Evolutionary conservation across 2,329 filamentous ascomycete genomes (phyloP), one percentile per base, ranked within the genome.

Genomic region (Emydomyces testavorans): DNA sequence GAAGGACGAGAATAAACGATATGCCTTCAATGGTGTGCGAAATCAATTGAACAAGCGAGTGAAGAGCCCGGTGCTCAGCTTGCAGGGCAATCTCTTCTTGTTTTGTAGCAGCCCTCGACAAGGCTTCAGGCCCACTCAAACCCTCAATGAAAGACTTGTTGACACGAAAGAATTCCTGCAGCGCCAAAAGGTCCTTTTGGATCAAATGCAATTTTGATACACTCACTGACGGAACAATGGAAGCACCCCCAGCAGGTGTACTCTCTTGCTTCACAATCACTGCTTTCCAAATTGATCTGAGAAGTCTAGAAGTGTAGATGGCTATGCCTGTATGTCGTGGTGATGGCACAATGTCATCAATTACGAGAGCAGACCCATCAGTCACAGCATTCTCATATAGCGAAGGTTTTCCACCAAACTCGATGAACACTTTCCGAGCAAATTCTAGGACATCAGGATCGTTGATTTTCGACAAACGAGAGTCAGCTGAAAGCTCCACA

Each of bases 121-220:
- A 70, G 41, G 90, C 85, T 46, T 92, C 84, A 0, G 93, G 85
- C 0, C 90, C 90, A n/a, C 87, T 85, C 44, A 98, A 71, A 5
- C 93, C 92, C 61, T 95, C 89, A 50, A 98, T 96, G 50, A 93
- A 88, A 44, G 79, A 82, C 54, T 83, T 85, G 66, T 98, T 98
- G n/a, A 78, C 74, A 31, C 85, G 79, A 37, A 98, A 77, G 60
- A 98, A 98, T 11, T 80, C 79, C 39, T 83, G 78, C 28, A 98
- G 69, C 4, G 83, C 77, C 50, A 86, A 82, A 3, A 98, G 69
- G 58, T 87, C 83, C 50, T 85, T 81, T 59, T 96, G 92, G 0
- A 94, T 79, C 10, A 75, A 71, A 50, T 79, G 77, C 10, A 98
- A 70, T 61, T 92, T 95, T 21, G 70, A 55, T 1, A 78, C 65